These are phyloP conservation scores for Nemophila menziesii DNA, from an alignment of 257 asterid species.

Conservation along the genomic window DNA sequence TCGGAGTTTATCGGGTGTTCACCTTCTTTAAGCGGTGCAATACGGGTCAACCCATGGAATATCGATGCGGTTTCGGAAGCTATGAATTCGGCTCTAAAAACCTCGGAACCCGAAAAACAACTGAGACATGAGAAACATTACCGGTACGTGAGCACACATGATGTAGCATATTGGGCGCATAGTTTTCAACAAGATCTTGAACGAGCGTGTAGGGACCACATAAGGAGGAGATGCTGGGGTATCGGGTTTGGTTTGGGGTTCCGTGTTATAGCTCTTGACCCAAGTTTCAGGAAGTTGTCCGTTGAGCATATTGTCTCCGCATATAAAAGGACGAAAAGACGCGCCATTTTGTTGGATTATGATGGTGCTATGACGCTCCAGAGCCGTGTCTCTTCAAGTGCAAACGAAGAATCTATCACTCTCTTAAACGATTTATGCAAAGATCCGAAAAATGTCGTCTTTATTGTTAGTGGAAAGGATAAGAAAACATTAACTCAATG, in stretches of 20 bases:
- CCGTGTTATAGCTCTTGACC: slow-evolving; percentile 80
- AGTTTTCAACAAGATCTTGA: slow-evolving; percentile 79
- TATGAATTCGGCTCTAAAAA: slow-evolving; percentile 60
- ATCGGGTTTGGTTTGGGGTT: slow-evolving; percentile 78
- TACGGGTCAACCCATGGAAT: slow-evolving; percentile 83
- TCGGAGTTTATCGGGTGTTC: slow-evolving; percentile 77
- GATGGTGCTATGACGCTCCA: slow-evolving; percentile 59
- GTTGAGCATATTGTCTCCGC: slow-evolving; percentile 87
- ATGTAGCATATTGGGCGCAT: slow-evolving; percentile 88
- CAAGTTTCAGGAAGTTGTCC: slow-evolving; percentile 68
- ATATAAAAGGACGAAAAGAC: slow-evolving; percentile 59
- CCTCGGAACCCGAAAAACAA: slow-evolving; percentile 62
- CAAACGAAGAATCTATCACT: slow-evolving; percentile 47
- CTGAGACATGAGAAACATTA: slow-evolving; percentile 83
- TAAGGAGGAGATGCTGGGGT: slow-evolving; percentile 81
- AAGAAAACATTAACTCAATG: slow-evolving; percentile 42
- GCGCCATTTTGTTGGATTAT: slow-evolving; percentile 74
- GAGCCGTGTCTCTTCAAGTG: slow-evolving; percentile 31
- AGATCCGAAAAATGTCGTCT: slow-evolving; percentile 55
- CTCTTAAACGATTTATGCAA: slow-evolving; percentile 51
- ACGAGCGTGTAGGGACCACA: slow-evolving; percentile 68
- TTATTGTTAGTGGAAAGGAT: slow-evolving; percentile 67
- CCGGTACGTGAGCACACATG: slow-evolving; percentile 65
- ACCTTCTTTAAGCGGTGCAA: slow-evolving; percentile 80
- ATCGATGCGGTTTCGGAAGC: slow-evolving; percentile 71